Percentiles rank a stretch among this genome's conserved stretches.
phyloP scores from a whole-genome alignment of 2,329 filamentous ascomycete species.

The Tolypocladium endophyticum region DNA sequence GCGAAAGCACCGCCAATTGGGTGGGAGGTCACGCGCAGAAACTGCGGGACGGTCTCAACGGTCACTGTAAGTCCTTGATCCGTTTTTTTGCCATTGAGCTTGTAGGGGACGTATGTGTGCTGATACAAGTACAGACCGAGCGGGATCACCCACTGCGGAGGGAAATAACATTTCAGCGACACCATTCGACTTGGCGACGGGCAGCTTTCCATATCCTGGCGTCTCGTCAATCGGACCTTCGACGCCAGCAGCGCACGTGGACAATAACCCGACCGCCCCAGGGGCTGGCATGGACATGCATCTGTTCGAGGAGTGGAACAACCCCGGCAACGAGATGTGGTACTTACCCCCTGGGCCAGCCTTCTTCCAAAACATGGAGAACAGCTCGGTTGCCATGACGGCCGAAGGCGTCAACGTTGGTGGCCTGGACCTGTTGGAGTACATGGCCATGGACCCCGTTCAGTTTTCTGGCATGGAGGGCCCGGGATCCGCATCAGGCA shows the following conservation, averaged over 20 bases:
- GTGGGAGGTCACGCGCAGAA: conserved; percentile 27
- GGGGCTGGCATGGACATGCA: conserved; percentile 23
- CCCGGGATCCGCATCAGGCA: conserved; percentile 7
- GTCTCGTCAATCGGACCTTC: conserved; percentile 38
- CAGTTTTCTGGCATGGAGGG: conserved; percentile 27
- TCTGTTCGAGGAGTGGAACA: conserved; percentile 45
- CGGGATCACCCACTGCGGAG: conserved; percentile 19
- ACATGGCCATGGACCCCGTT: conserved; percentile 50
- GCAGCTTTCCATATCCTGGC: conserved; percentile 44
- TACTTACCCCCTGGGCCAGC: conserved; percentile 53
- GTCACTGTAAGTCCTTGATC: conserved; percentile 20
- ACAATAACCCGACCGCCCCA: conserved; percentile 13
- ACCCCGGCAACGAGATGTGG: conserved; percentile 52
- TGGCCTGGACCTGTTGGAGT: conserved; percentile 56
- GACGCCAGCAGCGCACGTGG: conserved; percentile 33
- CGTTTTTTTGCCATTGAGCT: not conserved
- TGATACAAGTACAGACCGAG: conserved; percentile 22
- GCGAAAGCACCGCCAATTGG: conserved; percentile 17
- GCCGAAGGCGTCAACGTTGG: conserved; percentile 58
- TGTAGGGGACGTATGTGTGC: not conserved
- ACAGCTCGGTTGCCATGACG: conserved; percentile 52
- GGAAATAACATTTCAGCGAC: conserved; percentile 50
- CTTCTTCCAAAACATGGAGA: conserved; percentile 55
- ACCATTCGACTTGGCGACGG: conserved; percentile 46
- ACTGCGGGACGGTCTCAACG: conserved; percentile 27